Evolutionary conservation across 768 basidiomycete species (phyloP).

Genomic region (Tylopilus vinaceipallidus): DNA sequence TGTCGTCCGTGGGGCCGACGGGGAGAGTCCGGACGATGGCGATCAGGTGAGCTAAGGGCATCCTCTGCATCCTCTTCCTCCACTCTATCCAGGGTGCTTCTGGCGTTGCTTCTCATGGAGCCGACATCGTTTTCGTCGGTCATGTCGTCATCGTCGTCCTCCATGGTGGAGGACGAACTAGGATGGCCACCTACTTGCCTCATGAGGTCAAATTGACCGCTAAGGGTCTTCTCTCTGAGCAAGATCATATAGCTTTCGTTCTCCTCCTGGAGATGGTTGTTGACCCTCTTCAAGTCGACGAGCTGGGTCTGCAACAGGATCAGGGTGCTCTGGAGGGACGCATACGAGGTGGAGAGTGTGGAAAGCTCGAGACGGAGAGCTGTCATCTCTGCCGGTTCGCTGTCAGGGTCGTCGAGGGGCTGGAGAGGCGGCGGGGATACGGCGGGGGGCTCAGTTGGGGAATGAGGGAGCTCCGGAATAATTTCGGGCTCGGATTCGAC

Average conservation of each 20-base stretch:
- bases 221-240: conserved; percentile 86
- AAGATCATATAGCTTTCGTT: conserved; percentile 97
- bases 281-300: conserved; percentile 83
- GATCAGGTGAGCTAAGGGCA: conserved; percentile 38
- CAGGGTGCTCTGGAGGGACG: conserved; percentile 79
- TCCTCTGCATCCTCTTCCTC: conserved; percentile 50
- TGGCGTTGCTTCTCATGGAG: conserved; percentile 55
- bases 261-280: conserved; percentile 87
- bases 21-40: conserved; percentile 36
- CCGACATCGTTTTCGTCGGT: conserved; percentile 46
- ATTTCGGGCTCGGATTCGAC: conserved; percentile 39
- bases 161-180: conserved; percentile 40
- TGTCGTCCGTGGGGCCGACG: conserved; percentile 44
- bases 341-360: conserved; percentile 81
- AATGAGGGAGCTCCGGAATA: conserved; percentile 37
- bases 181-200: conserved; percentile 57
- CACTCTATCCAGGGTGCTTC: conserved; percentile 61
- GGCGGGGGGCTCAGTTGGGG: conserved; percentile 23
- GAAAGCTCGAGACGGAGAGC: conserved; percentile 80
- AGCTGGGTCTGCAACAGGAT: conserved; percentile 84
- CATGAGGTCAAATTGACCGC: conserved; percentile 79
- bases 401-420: conserved; percentile 60
- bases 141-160: conserved; percentile 31
- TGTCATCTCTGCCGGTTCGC: conserved; percentile 86
- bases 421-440: conserved; percentile 35